Evolutionary conservation across 2,329 filamentous ascomycete genomes (phyloP).

Genomic region (Apiospora pterosperma): DNA sequence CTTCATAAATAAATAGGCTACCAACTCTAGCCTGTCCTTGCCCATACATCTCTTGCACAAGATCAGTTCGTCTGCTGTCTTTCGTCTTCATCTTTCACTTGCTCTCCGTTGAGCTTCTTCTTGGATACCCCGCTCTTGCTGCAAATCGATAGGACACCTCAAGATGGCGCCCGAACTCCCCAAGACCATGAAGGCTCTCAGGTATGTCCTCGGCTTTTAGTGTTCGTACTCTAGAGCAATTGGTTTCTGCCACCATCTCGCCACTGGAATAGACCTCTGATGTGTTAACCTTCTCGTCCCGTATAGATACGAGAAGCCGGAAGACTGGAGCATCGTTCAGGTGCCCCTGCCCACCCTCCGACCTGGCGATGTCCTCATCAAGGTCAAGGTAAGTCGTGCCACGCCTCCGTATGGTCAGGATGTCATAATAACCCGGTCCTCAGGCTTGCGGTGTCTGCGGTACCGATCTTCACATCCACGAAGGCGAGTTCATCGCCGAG

Average conservation of each 20-base stretch:
- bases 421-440: constrained; percentile 15
- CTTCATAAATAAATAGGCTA: neutral
- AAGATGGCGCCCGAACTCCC: constrained; percentile 31
- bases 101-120: neutral
- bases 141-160: constrained; percentile 11
- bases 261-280: constrained; percentile 6
- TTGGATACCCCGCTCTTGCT: constrained; percentile 14
- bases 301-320: constrained; percentile 57
- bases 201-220: constrained; percentile 36
- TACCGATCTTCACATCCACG: constrained; percentile 55
- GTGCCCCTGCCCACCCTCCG: constrained; percentile 60
- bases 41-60: neutral
- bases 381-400: constrained; percentile 53
- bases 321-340: constrained; percentile 57
- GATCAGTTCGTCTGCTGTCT: neutral
- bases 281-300: constrained; percentile 7
- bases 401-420: neutral
- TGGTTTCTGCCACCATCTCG: neutral
- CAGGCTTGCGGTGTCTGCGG: constrained; percentile 32
- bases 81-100: neutral
- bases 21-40: neutral
- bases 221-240: neutral
- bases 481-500: constrained; percentile 63
- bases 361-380: constrained; percentile 59
- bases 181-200: constrained; percentile 52